phyloP scores from a whole-genome alignment of 768 basidiomycete species.

The Dacryopinax spathularia region DNA sequence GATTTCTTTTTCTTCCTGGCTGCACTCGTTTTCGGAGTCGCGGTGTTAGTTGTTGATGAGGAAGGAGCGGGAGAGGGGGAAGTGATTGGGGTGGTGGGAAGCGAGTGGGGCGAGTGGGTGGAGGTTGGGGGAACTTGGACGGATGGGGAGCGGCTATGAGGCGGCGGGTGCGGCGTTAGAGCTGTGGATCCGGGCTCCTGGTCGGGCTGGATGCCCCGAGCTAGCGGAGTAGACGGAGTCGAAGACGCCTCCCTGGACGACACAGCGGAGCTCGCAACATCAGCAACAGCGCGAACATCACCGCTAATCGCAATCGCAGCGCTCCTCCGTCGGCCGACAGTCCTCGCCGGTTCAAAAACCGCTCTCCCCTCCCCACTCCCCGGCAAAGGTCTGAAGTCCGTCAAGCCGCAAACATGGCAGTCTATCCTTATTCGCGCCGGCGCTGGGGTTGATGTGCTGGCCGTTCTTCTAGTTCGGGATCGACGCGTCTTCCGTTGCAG shows the following conservation, averaged over 20 bases:
- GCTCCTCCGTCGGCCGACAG: background rate
- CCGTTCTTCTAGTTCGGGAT: background rate
- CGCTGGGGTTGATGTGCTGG: no score
- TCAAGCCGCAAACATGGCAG: background rate
- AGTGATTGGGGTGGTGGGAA: background rate
- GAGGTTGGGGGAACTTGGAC: background rate
- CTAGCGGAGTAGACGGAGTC: constrained; percentile 9
- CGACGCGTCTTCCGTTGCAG: background rate
- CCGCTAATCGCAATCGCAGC: background rate
- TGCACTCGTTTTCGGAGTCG: background rate
- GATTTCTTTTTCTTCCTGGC: constrained; percentile 35
- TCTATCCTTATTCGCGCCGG: background rate
- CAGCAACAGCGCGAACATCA: background rate
- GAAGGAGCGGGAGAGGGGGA: background rate
- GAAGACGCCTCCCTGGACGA: background rate
- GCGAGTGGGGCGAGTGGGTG: background rate
- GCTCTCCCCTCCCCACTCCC: background rate
- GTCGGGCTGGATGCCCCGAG: constrained; percentile 15
- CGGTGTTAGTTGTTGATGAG: no score
- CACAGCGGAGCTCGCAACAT: background rate
- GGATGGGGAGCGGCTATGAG: background rate
- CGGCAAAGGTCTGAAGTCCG: background rate
- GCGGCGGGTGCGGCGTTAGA: background rate
- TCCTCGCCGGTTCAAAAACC: background rate
- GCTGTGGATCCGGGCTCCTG: background rate